Evolutionary conservation across 306 rosid genomes (phyloP).

Genomic region (Glycine tomentella): DNA sequence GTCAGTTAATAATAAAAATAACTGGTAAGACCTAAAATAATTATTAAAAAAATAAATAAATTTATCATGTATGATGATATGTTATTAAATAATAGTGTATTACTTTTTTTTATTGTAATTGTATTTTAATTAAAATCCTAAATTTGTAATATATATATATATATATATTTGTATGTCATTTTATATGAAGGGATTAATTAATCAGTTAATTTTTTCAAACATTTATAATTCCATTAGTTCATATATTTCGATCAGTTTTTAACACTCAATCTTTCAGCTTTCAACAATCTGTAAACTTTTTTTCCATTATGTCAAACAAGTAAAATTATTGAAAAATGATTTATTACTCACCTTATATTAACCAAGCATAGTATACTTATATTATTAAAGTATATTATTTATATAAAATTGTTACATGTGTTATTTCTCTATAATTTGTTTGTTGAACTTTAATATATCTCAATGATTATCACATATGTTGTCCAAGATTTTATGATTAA

Average conservation of each 20-base stretch:
- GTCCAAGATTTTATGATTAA: conserved; percentile 44
- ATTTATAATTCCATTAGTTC: not conserved
- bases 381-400: no score
- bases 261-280: not conserved
- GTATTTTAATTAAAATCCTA: not conserved
- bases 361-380: no score
- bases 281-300: not conserved
- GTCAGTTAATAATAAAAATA: no score
- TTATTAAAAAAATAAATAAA: no score
- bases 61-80: no score
- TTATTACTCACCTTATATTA: no score
- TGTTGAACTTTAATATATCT: conserved; percentile 3
- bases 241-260: not conserved
- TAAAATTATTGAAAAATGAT: no score
- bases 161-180: no score
- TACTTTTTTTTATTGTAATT: not conserved
- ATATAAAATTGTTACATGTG: not conserved
- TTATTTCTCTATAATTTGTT: not conserved
- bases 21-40: not conserved
- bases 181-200: no score
- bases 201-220: not conserved
- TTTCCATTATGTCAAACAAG: not conserved
- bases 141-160: not conserved
- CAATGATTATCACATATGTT: conserved; percentile 43
- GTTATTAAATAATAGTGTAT: no score